phyloP scores from a whole-genome alignment of 164 flowering plant species.

The Tetracentron sinense region DNA sequence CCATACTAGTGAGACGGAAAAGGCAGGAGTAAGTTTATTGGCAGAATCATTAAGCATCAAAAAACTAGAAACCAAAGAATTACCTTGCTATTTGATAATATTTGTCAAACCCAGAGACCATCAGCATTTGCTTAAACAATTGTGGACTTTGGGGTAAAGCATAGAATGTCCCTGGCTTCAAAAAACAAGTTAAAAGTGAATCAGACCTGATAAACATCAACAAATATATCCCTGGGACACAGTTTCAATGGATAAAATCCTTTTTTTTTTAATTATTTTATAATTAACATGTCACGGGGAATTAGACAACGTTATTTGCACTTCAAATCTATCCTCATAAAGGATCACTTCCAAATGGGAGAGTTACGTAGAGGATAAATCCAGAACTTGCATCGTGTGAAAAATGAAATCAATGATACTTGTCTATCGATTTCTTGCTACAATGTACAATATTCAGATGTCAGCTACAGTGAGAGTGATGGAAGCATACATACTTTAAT shows the following conservation, averaged over 20 bases:
- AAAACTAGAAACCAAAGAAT: slow-evolving; percentile 4
- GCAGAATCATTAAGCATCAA: neutral
- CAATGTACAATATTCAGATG: no score
- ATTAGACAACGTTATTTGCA: no score
- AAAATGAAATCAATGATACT: no score
- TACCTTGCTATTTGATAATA: slow-evolving; percentile 97
- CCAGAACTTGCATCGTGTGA: no score
- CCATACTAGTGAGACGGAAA: neutral
- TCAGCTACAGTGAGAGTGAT: no score
- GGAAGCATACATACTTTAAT: no score
- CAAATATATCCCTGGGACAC: slow-evolving; percentile 2
- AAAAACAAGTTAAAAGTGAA: slow-evolving; percentile 28
- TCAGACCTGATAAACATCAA: slow-evolving; percentile 27
- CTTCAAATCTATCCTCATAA: no score
- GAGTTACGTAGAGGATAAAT: no score
- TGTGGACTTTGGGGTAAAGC: slow-evolving; percentile 99
- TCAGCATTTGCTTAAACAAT: slow-evolving; percentile 92
- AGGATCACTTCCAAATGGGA: no score
- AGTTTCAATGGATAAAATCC: neutral
- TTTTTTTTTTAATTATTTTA: no score
- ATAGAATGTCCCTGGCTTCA: slow-evolving; percentile 98
- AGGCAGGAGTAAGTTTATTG: neutral
- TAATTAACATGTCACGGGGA: no score
- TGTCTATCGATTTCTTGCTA: no score
- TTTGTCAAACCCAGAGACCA: slow-evolving; percentile 89